These are phyloP conservation scores for Phialemoniopsis sp. DNA, from an alignment of 2,329 filamentous ascomycete species.

Conservation along the genomic window DNA sequence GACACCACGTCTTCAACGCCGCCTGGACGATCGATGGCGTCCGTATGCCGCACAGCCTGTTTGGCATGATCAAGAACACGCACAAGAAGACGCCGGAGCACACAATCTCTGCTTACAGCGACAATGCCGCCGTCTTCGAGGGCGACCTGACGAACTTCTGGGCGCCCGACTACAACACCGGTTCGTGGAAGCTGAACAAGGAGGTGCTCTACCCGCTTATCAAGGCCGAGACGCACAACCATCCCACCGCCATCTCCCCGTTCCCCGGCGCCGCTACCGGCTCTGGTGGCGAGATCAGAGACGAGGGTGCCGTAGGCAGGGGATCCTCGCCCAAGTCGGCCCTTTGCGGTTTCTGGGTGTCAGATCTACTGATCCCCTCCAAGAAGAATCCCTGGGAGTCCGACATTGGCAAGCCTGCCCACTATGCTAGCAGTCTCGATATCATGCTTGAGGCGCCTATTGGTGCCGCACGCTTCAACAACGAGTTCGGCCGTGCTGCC, in stretches of 20 bases:
- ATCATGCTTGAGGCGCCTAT: conserved; percentile 98
- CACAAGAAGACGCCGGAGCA: conserved; percentile 76
- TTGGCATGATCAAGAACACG: conserved; percentile 95
- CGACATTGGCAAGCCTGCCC: conserved; percentile 82
- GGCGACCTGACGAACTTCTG: conserved; percentile 72
- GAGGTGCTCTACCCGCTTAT: conserved; percentile 83
- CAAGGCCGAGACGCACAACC: conserved; percentile 98
- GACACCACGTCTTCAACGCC: conserved; percentile 90
- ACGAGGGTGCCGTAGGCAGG: conserved; percentile 89
- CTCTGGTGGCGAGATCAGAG: conserved; percentile 90
- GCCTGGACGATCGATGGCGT: conserved; percentile 91
- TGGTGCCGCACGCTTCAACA: conserved; percentile 93
- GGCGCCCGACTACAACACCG: conserved; percentile 82
- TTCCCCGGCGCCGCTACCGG: conserved; percentile 92
- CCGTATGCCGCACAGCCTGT: conserved; percentile 74
- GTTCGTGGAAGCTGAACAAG: conserved; percentile 82
- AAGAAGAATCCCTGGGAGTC: conserved; percentile 84
- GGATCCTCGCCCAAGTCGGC: conserved; percentile 93
- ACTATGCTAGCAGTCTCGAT: conserved; percentile 90
- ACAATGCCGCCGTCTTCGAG: conserved; percentile 91
- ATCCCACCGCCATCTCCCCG: conserved; percentile 92
- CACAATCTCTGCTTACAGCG: conserved; percentile 94
- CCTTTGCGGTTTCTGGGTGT: conserved; percentile 89
- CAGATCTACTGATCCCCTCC: conserved; percentile 85
- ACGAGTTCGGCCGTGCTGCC: conserved; percentile 91